These are phyloP conservation scores for Mycogone perniciosa DNA, from an alignment of 2,329 filamentous ascomycete genomes.

Conservation along the genomic window DNA sequence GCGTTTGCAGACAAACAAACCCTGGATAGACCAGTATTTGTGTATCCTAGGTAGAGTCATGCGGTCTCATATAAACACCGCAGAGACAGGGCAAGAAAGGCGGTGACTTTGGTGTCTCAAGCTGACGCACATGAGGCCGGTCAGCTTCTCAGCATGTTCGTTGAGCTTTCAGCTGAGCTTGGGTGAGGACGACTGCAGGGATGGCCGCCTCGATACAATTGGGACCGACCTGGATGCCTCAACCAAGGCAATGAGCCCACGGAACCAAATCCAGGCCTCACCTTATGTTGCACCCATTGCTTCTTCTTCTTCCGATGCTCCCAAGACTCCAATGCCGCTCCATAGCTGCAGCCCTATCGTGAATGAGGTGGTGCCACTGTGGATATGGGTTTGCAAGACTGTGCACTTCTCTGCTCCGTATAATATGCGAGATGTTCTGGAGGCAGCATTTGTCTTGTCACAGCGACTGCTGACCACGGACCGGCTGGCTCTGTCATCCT, in stretches of 20 bases:
- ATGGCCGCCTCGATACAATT: conserved; percentile 1
- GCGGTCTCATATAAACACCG: not conserved
- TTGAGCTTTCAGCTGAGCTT: conserved; percentile 7
- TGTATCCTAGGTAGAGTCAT: not conserved
- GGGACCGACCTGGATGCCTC: no score
- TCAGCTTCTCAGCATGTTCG: no score
- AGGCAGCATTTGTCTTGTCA: not conserved
- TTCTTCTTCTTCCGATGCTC: no score
- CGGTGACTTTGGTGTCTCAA: conserved; percentile 2
- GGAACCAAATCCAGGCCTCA: no score
- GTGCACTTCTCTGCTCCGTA: not conserved
- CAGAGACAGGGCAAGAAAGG: not conserved
- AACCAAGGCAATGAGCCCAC: no score
- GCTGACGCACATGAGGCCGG: not conserved
- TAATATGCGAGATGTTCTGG: no score
- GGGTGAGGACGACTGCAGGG: conserved; percentile 6
- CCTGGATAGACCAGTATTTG: no score
- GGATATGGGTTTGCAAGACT: not conserved
- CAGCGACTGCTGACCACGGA: conserved; percentile 4
- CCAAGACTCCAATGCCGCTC: not conserved
- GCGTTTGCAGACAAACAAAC: no score
- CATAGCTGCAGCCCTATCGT: not conserved
- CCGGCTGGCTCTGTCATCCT: conserved; percentile 5
- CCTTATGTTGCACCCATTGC: no score
- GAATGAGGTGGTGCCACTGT: not conserved